Base-by-base conservation (phyloP, 768 basidiomycete species). In the Calocybe gangraenosa region DNA sequence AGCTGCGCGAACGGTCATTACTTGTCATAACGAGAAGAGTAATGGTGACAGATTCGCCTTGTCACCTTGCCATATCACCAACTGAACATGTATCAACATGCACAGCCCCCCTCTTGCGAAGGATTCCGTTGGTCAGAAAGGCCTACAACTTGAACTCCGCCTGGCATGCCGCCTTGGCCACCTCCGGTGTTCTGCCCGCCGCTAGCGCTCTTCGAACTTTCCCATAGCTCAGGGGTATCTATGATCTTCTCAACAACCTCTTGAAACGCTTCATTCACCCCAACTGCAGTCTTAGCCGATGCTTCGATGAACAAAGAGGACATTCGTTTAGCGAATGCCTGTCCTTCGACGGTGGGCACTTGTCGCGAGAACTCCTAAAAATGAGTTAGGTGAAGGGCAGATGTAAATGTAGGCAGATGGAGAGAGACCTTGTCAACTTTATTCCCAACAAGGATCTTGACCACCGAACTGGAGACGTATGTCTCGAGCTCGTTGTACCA, bases 401-500 rank as follows among this genome's bases (percentile, higher is more conserved):
- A 18, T 5, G 31, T 20, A 18, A 19, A 23, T 14, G n/a, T 13
- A 18, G 14, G 23, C 17, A 15, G 17, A 5, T 35, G 5, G 30
- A 14, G 8, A 51, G 59, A 28, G 28, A 81, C 88, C 76, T 94
- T 95, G 72, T 98, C 93, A 14, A 95, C 70, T 67, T 98, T 99
- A 68, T 87, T 87, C 22, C 90, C 95, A 2, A 99, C 93, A 17
- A 99, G 78, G 57, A 98, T 92, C 77, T 93, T 92, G 37, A 92
- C 88, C 17, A 96, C 89, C 1, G 84, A 83, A 15, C 74, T 71
- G 1, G 82, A 82, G 43, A 94, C 89, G 60, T 96, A 97, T 9
- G 90, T 94, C 59, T 97, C 93, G 5, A 98, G 81, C 60, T 97
- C 94, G 40, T 80, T 79, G 61, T 80, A 85, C 96, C 96, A 99